Base-by-base conservation (phyloP, 495 filamentous ascomycete species). In the Penicillium flavigenum region DNA sequence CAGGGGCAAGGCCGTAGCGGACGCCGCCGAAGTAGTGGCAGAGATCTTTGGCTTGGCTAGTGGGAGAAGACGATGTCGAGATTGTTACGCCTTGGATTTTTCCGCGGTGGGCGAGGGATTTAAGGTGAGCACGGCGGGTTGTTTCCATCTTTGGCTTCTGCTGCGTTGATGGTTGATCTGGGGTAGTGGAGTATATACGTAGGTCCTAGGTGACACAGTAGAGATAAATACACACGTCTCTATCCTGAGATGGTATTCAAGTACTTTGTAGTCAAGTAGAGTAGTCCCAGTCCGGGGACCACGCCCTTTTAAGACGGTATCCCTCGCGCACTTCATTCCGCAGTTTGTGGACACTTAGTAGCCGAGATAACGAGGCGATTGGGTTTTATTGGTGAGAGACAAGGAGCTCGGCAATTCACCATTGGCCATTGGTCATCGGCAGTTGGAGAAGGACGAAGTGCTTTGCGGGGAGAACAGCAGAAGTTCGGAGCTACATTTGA, bases 11-110 rank as follows among this genome's bases (percentile, higher is more conserved):
- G 3, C 68, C 76, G 52, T 77, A 79, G 26, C 76, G 76, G 14
- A 79, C 62, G 10, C 73, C 73, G 8, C 76, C 76, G 58, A 73
- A 79, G 62, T 72, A 79, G 53, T 72, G 75, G 46, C 71, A 77
- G 17, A 73, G 57, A 7, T 72, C 66, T 7, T 50, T 53, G 14
- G 55, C 48, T 12, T 24, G 39, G 26, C 20, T 38, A 29, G 45
- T 24, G 14, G 38, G 24, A 8, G 51, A 43, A 19, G 38, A 32
- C 29, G 1, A 55, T 2, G 54, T 59, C 54, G 47, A 65, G 54
- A 78, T 68, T 1, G 71, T 75, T 10, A 65, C 57, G 34, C 76
- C 76, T 36, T 72, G 63, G 34, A 78, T 65, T 49, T 64, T 65
- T 48, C 76, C 76, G 31, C 67, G 71, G 20, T 67, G 59, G 36